Evolutionary conservation across 164 flowering plant species (phyloP), one percentile per base, ranked within the genome.

Genomic region (Tinospora cordifolia): DNA sequence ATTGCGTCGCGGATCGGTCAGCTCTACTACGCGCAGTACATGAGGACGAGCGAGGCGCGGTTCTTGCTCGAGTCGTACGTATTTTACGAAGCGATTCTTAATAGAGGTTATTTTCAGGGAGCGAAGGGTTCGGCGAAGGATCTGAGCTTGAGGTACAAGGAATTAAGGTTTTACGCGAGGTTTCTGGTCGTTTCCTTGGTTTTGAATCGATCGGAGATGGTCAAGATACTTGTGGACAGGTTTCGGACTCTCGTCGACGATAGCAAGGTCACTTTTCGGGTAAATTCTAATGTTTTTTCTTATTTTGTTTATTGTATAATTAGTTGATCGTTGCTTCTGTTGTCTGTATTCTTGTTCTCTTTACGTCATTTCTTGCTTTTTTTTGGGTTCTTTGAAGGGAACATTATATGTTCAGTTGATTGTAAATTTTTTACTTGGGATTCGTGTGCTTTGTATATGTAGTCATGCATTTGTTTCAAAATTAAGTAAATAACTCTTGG

Each of bases 1-100:
- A 92, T 94, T 84, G 98, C 98, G 12, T 88, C 93, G 62, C 85
- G 98, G 74, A 94, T 94, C 79, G 98, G 95, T 24, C 98, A 94
- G 86, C 86, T 94, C 3, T 94, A 94, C 78, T 94, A 82, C 77
- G 84, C 81, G 14, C 97, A 92, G 90, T 94, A 94, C 72, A 80
- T 84, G 87, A 76, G 93, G 83, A 89, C 87, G 40, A 89, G 99
- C 73, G 92, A 90, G 79, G 81, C 87, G 2, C 72, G 97, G 79
- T 94, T 87, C 72, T 67, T 94, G 69, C 78, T 88, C 54, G 99
- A 89, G 71, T 76, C 95, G 58, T 94, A 81, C 66, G 84, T 94
- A 1, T 94, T 94, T 75, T 94, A 94, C 73, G 99, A 90, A 65
- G 99, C 99, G 30, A 88, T 94, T 57, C 77, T 90, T 49, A 79